These are phyloP conservation scores for sweet orange (Citrus sinensis) DNA, from an alignment of 345 rosid genomes.

Conservation along the genomic window DNA sequence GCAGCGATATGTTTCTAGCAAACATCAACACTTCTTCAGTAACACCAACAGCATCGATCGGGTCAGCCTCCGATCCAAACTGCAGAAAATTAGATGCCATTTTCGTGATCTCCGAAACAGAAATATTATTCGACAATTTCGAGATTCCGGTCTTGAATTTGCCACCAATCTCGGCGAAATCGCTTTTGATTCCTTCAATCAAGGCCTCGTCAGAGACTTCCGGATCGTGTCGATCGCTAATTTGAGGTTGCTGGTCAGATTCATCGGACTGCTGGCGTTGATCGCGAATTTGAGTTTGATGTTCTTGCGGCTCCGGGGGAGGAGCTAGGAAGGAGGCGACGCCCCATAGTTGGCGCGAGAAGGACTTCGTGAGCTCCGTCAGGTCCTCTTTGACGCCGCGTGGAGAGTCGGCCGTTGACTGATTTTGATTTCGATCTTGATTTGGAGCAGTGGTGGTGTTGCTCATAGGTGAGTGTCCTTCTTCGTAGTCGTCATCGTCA, in stretches of 20 bases:
- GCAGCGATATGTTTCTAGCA: slow-evolving; percentile 80
- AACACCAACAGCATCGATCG: slow-evolving; percentile 56
- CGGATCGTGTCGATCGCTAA: slow-evolving; percentile 20
- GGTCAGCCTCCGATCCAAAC: slow-evolving; percentile 48
- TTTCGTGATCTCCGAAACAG: slow-evolving; percentile 66
- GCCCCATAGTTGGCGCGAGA: slow-evolving; percentile 79
- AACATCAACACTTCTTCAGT: slow-evolving; percentile 80
- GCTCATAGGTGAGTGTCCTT: background rate
- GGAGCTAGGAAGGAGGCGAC: slow-evolving; percentile 96
- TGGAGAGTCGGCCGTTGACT: slow-evolving; percentile 25
- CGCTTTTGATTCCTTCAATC: slow-evolving; percentile 57
- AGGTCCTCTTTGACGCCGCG: slow-evolving; percentile 89
- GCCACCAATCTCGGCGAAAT: slow-evolving; percentile 69
- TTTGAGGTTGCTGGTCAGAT: slow-evolving; percentile 12
- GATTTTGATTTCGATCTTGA: slow-evolving; percentile 3
- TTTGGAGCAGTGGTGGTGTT: background rate
- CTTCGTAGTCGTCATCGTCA: slow-evolving; percentile 29
- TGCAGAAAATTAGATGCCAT: slow-evolving; percentile 56
- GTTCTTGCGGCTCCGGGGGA: slow-evolving; percentile 32
- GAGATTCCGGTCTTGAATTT: slow-evolving; percentile 64
- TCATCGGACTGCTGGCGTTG: slow-evolving; percentile 15
- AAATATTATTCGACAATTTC: slow-evolving; percentile 50
- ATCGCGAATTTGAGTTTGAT: background rate
- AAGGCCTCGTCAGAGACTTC: slow-evolving; percentile 34
- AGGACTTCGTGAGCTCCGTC: slow-evolving; percentile 71